These are phyloP conservation scores for Xylariaceae sp. DNA, from an alignment of 2,329 filamentous ascomycete species.

Conservation along the genomic window DNA sequence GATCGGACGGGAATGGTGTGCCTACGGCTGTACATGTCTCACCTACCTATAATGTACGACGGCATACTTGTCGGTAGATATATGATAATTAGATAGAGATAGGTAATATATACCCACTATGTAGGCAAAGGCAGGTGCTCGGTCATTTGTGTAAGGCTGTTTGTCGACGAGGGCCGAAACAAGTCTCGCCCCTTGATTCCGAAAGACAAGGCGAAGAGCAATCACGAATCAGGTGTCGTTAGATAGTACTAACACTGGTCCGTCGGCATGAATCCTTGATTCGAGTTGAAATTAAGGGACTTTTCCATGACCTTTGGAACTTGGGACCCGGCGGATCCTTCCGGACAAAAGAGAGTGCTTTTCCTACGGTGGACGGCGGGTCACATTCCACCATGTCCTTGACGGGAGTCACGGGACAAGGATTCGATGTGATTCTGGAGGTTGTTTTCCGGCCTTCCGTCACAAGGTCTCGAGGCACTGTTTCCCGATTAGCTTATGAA, in stretches of 20 bases:
- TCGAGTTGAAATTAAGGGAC: neutral
- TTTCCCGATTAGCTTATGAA: neutral
- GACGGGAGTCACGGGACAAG: neutral
- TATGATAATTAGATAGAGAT: slow-evolving; percentile 6
- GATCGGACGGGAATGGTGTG: slow-evolving; percentile 23
- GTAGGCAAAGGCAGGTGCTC: neutral
- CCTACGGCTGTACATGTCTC: slow-evolving; percentile 1
- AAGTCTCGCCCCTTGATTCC: slow-evolving; percentile 16
- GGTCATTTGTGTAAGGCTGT: slow-evolving; percentile 13
- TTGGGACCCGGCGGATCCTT: slow-evolving; percentile 5
- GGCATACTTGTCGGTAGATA: too few relatives aligned
- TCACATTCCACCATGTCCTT: neutral
- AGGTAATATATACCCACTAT: neutral
- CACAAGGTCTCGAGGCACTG: neutral
- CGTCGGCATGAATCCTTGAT: neutral
- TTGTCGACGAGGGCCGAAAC: slow-evolving; percentile 11
- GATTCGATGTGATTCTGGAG: neutral
- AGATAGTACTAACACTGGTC: neutral
- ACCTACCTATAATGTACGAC: neutral
- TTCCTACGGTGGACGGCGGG: too few relatives aligned
- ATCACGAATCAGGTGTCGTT: neutral
- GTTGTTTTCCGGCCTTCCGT: neutral
- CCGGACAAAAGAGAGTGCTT: neutral
- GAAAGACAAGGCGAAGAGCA: neutral
- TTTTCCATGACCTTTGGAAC: neutral